A percentile compares a stretch with the other conserved stretches of the same genome.
Evolutionary conservation across 441 rosid genomes (phyloP).

Genomic region (Populus hybrid): DNA sequence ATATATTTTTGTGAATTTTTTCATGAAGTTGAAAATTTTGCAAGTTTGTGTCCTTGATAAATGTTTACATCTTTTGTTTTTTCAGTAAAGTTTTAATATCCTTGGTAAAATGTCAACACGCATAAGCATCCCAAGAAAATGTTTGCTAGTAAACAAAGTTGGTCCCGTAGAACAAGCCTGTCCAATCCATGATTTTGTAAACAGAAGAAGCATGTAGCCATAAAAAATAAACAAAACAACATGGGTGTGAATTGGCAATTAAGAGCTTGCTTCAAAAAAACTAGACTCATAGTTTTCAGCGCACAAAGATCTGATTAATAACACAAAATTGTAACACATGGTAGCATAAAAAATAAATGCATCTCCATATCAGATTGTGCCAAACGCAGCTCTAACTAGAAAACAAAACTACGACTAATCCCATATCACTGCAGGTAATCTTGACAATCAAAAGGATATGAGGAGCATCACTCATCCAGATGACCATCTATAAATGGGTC

Average conservation of each 20-base stretch:
- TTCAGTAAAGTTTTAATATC: neutral
- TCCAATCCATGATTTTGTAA: neutral
- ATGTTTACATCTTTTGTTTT: neutral
- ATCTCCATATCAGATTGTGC: neutral
- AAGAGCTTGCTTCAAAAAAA: neutral
- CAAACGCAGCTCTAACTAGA: neutral
- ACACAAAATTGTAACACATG: neutral
- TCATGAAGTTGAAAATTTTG: neutral
- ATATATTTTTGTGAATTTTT: neutral
- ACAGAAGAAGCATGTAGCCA: neutral
- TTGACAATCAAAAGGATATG: neutral
- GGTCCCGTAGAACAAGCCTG: neutral
- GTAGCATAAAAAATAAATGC: neutral
- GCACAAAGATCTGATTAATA: neutral
- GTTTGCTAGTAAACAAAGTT: neutral
- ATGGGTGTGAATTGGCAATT: too few relatives aligned
- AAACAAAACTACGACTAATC: neutral
- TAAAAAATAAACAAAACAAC: neutral
- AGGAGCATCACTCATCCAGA: neutral
- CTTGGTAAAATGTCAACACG: neutral
- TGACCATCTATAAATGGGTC: neutral
- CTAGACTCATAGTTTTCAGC: neutral
- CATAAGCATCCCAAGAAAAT: neutral
- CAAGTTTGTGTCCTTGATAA: neutral
- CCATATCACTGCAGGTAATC: neutral